Conservation (phyloP, 2,329 filamentous ascomycete genomes). For the Leptographium procerum region DNA sequence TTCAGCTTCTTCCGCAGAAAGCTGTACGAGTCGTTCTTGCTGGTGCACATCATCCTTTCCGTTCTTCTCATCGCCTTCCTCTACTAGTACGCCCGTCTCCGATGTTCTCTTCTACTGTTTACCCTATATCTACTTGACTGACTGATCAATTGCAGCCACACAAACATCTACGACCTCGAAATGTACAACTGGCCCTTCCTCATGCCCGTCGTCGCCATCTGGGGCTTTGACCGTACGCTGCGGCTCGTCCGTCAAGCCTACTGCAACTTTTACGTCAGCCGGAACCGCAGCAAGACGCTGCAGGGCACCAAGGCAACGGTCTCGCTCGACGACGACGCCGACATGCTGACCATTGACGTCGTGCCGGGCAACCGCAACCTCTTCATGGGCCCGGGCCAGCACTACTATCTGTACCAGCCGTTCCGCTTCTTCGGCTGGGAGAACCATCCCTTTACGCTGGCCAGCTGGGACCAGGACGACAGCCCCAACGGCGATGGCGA, state of each 20-base stretch:
- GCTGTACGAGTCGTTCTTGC: slow-evolving; percentile 39
- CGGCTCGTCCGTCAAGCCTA: slow-evolving; percentile 30
- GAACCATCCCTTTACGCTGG: slow-evolving; percentile 38
- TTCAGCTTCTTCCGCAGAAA: slow-evolving; percentile 39
- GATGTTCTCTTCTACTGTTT: neutral
- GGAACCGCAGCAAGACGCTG: neutral
- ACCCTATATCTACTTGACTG: neutral
- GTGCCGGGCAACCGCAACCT: neutral
- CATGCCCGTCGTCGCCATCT: slow-evolving; percentile 8
- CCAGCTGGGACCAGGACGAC: slow-evolving; percentile 7
- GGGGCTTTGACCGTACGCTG: slow-evolving; percentile 12
- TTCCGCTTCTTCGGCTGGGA: slow-evolving; percentile 30
- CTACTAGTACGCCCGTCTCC: slow-evolving; percentile 4
- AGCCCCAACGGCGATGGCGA: neutral
- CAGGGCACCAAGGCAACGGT: neutral
- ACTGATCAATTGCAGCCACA: slow-evolving; percentile 6
- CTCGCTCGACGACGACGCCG: neutral
- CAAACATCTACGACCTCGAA: slow-evolving; percentile 3
- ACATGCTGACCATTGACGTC: slow-evolving; percentile 4
- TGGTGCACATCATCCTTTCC: slow-evolving; percentile 28
- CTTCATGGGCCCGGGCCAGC: slow-evolving; percentile 25
- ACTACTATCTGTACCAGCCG: slow-evolving; percentile 32
- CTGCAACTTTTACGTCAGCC: slow-evolving; percentile 22
- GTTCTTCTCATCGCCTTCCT: slow-evolving; percentile 27
- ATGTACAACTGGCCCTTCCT: slow-evolving; percentile 12